phyloP scores from a whole-genome alignment of 192 early-diverging fungal genomes.

The Linnemannia hyalina region DNA sequence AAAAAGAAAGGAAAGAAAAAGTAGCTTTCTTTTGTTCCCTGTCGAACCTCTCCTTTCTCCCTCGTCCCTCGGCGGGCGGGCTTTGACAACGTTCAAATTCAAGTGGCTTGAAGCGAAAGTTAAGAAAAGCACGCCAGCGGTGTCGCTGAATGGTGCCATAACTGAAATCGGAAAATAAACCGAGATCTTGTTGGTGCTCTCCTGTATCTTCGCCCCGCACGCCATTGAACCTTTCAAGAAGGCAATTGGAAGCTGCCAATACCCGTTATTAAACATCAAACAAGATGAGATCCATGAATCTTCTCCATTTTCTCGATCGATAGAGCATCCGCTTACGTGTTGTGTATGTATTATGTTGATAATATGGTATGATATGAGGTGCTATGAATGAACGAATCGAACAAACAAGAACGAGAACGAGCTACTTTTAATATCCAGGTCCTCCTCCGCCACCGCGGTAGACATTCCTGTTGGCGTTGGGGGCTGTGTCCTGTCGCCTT shows the following conservation, averaged over 20 bases:
- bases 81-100: neutral
- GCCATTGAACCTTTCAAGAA: neutral
- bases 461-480: neutral
- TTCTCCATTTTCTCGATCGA: neutral
- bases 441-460: slow-evolving; percentile 6
- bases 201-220: neutral
- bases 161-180: neutral
- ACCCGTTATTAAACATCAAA: neutral
- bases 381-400: neutral
- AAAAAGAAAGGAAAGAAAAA: neutral
- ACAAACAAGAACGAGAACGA: neutral
- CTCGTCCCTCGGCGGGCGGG: neutral
- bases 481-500: slow-evolving; percentile 13
- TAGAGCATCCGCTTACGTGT: neutral
- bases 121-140: neutral
- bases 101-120: neutral
- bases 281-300: neutral
- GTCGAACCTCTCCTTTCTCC: neutral
- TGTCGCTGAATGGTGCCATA: slow-evolving; percentile 13
- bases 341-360: neutral
- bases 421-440: neutral
- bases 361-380: no score
- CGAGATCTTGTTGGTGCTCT: neutral
- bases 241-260: neutral
- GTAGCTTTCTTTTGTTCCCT: neutral